Conservation (phyloP, 257 asterid genomes). For the Jacaranda copaia region DNA sequence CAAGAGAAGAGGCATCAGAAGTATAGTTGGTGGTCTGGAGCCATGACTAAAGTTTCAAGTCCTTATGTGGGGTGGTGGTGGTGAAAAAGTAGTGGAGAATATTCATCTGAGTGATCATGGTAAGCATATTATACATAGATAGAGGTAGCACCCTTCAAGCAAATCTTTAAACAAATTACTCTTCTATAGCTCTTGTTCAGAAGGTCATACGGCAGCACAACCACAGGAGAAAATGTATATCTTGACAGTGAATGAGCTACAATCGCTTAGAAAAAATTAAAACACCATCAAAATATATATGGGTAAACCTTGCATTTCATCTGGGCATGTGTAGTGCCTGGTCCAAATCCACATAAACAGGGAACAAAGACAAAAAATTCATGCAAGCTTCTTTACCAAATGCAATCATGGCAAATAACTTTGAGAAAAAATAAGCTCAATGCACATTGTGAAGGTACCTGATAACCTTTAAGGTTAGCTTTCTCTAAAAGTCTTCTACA, state of each 20-base stretch:
- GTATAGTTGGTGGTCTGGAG: constrained; percentile 8
- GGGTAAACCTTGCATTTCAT: not conserved
- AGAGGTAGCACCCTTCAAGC: not conserved
- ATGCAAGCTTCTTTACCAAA: not conserved
- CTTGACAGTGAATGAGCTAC: not conserved
- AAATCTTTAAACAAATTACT: constrained; percentile 10
- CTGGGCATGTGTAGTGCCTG: not conserved
- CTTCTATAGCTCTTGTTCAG: not conserved
- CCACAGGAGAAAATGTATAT: not conserved
- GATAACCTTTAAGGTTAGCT: constrained; percentile 56
- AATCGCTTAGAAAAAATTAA: not conserved
- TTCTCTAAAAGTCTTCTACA: constrained; percentile 69
- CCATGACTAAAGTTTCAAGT: not conserved
- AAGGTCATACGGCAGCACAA: constrained; percentile 3
- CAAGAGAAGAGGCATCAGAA: constrained; percentile 8
- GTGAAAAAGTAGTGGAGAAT: not conserved
- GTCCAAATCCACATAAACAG: not conserved
- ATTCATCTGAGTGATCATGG: constrained; percentile 17
- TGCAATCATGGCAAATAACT: constrained; percentile 22
- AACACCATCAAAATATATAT: not conserved
- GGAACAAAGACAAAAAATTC: not conserved
- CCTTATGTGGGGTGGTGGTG: not conserved
- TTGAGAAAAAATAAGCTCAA: constrained; percentile 16
- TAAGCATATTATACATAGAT: not conserved
- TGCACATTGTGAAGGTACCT: constrained; percentile 46